phyloP scores from a whole-genome alignment of 306 rosid species.

The Sicyos baderoa region DNA sequence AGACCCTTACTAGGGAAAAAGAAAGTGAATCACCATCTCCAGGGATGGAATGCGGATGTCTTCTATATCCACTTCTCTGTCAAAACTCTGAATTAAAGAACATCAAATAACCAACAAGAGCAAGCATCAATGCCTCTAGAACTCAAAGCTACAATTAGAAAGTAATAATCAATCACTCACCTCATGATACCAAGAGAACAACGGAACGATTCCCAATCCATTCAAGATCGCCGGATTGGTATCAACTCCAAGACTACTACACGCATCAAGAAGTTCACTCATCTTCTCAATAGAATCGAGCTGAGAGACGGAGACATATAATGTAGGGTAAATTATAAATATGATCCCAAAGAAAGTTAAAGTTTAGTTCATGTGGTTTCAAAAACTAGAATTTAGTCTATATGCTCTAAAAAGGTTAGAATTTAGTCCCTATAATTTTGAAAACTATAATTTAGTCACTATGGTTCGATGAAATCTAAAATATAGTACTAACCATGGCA shows the following conservation, averaged over 20 bases:
- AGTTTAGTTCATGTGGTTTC: no score
- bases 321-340: no score
- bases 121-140: neutral
- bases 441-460: no score
- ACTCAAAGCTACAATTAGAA: constrained; percentile 17
- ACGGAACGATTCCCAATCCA: constrained; percentile 76
- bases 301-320: constrained; percentile 28
- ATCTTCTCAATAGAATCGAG: constrained; percentile 72
- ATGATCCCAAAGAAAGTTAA: no score
- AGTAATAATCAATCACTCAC: constrained; percentile 31
- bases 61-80: constrained; percentile 66
- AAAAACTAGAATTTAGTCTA: no score
- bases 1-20: constrained; percentile 46
- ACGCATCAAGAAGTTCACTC: constrained; percentile 52
- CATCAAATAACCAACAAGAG: constrained; percentile 5
- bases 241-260: constrained; percentile 61
- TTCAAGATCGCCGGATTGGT: constrained; percentile 51
- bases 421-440: no score
- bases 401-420: no score
- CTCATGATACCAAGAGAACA: constrained; percentile 95
- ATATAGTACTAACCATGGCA: no score
- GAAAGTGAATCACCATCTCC: constrained; percentile 88
- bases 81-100: constrained; percentile 59
- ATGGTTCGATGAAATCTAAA: no score
- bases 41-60: constrained; percentile 48